phyloP scores from a whole-genome alignment of 2,329 filamentous ascomycete genomes.

The Colletotrichum somersetense region DNA sequence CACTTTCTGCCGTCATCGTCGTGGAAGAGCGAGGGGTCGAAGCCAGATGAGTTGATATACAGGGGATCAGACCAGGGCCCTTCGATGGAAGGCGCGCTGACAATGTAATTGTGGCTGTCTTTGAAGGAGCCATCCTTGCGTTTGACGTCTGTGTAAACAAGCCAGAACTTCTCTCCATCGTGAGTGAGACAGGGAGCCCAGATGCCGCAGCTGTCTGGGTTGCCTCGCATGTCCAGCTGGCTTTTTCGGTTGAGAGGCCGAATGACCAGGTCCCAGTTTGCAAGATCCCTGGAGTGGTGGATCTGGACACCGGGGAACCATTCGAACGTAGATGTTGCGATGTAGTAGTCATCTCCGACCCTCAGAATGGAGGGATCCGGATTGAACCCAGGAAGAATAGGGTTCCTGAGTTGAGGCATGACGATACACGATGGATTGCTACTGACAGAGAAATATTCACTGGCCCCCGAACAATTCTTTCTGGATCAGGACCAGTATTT shows the following conservation, averaged over 20 bases:
- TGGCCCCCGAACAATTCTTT: accelerated
- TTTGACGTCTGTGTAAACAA: constrained; percentile 76
- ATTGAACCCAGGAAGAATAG: constrained; percentile 69
- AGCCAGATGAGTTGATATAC: constrained; percentile 71
- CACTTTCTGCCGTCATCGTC: constrained; percentile 68
- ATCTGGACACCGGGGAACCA: constrained; percentile 69
- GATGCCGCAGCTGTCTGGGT: constrained; percentile 71
- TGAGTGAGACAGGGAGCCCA: constrained; percentile 75
- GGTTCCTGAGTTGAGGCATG: constrained; percentile 65
- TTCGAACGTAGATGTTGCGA: constrained; percentile 68
- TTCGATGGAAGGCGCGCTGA: constrained; percentile 64
- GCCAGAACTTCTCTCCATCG: constrained; percentile 71
- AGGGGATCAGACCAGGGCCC: constrained; percentile 73
- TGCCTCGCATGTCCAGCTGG: constrained; percentile 69
- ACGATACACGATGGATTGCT: constrained; percentile 13
- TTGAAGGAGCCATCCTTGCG: constrained; percentile 76
- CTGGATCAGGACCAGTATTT: neutral
- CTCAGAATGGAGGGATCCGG: constrained; percentile 67
- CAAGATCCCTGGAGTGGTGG: constrained; percentile 65
- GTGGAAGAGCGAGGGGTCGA: constrained; percentile 72
- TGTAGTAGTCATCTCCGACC: constrained; percentile 66
- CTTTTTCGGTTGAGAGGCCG: constrained; percentile 63
- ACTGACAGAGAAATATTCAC: too few species aligned
- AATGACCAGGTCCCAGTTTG: constrained; percentile 63
- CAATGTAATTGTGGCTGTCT: constrained; percentile 74